Conservation (phyloP, 2,329 filamentous ascomycete genomes). For the Penicillium sp. region DNA sequence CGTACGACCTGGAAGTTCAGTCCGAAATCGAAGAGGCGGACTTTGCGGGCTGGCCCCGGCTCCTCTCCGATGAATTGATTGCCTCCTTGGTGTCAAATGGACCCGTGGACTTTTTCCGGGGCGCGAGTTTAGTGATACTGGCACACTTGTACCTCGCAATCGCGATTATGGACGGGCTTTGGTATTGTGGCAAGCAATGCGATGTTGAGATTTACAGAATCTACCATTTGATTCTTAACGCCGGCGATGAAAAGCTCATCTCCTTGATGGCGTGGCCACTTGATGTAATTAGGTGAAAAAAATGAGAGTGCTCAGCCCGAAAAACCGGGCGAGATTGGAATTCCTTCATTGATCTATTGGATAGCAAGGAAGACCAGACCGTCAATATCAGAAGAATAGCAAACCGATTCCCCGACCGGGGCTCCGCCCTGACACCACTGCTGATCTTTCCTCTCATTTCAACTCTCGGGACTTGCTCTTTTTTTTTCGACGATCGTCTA, state of each 20-base stretch:
- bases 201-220: constrained; percentile 9
- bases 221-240: neutral
- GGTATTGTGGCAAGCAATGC: constrained; percentile 7
- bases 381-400: too few species aligned
- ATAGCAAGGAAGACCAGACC: too few species aligned
- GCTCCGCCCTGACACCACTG: too few species aligned
- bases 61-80: constrained; percentile 11
- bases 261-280: constrained; percentile 9
- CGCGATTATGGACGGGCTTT: constrained; percentile 5
- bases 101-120: neutral
- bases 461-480: too few species aligned
- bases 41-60: constrained; percentile 12
- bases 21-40: constrained; percentile 16
- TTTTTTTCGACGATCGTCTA: too few species aligned
- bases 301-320: too few species aligned
- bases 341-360: too few species aligned
- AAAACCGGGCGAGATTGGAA: too few species aligned
- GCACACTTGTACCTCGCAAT: constrained; percentile 15
- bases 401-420: too few species aligned
- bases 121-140: constrained; percentile 11
- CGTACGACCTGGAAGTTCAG: constrained; percentile 9
- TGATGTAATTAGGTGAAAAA: neutral
- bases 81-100: constrained; percentile 3
- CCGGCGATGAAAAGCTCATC: neutral
- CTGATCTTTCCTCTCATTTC: too few species aligned